Conservation (phyloP, 257 asterid species). For the Solanum paucissectum region DNA sequence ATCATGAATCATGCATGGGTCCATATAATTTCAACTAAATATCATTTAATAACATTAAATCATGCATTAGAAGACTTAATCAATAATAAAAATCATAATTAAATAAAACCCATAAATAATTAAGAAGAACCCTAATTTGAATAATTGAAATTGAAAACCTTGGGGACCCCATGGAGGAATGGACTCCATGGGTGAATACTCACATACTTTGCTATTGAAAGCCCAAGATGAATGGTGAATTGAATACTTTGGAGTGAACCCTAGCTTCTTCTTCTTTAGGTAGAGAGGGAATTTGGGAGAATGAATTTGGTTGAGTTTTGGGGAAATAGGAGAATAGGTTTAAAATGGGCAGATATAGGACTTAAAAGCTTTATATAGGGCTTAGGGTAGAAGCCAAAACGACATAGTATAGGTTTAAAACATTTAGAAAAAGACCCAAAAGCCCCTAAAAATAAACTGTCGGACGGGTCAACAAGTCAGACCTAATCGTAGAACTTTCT, state of each 20-base stretch:
- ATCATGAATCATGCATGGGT: neutral
- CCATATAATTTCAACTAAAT: neutral
- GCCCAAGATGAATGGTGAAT: neutral
- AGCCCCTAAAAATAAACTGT: neutral
- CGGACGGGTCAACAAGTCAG: neutral
- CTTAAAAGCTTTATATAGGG: too few species aligned
- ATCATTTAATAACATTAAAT: too few species aligned
- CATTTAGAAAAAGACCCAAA: too few species aligned
- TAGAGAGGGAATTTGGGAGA: neutral
- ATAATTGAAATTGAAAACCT: neutral
- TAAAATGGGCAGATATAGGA: neutral
- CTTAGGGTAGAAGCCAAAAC: neutral
- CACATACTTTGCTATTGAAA: neutral
- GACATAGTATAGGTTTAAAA: neutral
- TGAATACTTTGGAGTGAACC: neutral
- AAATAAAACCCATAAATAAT: neutral
- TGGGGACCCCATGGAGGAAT: neutral
- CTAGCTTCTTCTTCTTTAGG: neutral
- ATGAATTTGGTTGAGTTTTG: neutral
- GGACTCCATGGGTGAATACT: neutral
- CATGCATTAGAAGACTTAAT: neutral
- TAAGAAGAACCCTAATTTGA: neutral
- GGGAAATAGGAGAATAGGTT: neutral
- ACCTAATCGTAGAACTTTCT: neutral
- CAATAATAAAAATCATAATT: neutral